Conservation (phyloP, 2,329 filamentous ascomycete genomes). For the Aspergillus sp. region DNA sequence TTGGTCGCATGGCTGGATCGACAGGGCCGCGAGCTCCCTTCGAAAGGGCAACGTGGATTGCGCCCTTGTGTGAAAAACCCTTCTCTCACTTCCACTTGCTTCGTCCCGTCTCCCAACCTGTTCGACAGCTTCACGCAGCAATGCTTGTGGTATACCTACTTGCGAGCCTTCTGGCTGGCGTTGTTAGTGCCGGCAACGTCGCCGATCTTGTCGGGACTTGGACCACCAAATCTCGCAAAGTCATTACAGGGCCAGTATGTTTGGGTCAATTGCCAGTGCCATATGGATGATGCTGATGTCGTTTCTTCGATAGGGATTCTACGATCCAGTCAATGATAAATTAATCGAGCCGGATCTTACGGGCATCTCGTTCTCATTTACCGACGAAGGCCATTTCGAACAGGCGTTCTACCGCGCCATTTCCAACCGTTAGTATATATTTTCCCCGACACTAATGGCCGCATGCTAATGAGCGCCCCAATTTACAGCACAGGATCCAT, state of each 20-base stretch:
- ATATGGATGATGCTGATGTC: neutral
- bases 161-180: slow-evolving; percentile 37
- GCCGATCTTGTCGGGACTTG: slow-evolving; percentile 66
- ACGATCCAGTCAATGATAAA: slow-evolving; percentile 64
- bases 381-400: slow-evolving; percentile 66
- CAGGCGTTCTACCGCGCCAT: slow-evolving; percentile 69
- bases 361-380: slow-evolving; percentile 74
- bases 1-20: slow-evolving; percentile 16
- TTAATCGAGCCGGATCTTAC: slow-evolving; percentile 66
- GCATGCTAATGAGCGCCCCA: neutral
- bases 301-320: slow-evolving; percentile 59
- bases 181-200: slow-evolving; percentile 44
- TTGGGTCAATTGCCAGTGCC: neutral
- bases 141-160: slow-evolving; percentile 33
- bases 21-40: slow-evolving; percentile 10
- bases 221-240: slow-evolving; percentile 69
- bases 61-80: slow-evolving; percentile 11
- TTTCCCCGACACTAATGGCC: neutral
- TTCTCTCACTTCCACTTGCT: neutral
- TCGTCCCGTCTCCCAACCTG: neutral
- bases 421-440: slow-evolving; percentile 60
- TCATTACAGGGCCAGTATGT: slow-evolving; percentile 67
- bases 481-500: slow-evolving; percentile 55
- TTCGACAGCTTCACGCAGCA: slow-evolving; percentile 14
- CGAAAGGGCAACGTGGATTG: slow-evolving; percentile 5